Percentiles rank a stretch among this genome's conserved stretches.
Evolutionary conservation across 129 eudicot genomes (phyloP).

Genomic region (Lonicera japonica): DNA sequence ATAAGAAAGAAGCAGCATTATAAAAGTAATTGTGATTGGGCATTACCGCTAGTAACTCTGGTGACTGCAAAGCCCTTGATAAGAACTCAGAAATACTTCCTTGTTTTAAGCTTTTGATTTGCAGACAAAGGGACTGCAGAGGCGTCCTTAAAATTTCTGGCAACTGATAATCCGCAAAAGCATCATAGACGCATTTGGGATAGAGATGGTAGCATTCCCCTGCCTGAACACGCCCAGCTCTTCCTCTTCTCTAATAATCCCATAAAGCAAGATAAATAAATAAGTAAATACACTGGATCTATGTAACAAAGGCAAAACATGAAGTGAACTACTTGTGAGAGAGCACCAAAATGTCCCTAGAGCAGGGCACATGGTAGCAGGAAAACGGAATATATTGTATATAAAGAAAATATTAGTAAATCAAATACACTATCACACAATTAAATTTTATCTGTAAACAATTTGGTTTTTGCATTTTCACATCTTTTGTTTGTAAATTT

Average conservation of each 20-base stretch:
- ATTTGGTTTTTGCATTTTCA: no score
- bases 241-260: conserved; percentile 75
- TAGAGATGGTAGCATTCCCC: conserved; percentile 98
- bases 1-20: not conserved
- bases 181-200: conserved; percentile 84
- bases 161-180: conserved; percentile 85
- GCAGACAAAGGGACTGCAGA: conserved; percentile 93
- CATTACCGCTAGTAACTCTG: conserved; percentile 80
- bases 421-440: no score
- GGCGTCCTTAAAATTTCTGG: conserved; percentile 97
- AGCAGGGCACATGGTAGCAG: not conserved
- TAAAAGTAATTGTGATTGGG: conserved; percentile 12
- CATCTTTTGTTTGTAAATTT: no score
- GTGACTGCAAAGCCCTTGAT: conserved; percentile 90
- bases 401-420: no score
- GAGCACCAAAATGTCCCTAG: not conserved
- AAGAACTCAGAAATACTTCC: conserved; percentile 94
- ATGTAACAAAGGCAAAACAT: not conserved
- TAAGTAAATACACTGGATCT: not conserved
- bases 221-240: conserved; percentile 99
- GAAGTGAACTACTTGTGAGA: not conserved
- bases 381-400: no score
- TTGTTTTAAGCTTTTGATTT: conserved; percentile 81
- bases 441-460: no score
- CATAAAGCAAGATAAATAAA: conserved; percentile 10